These are phyloP conservation scores for Alternaria solani DNA, from an alignment of 2,329 filamentous ascomycete species.

Conservation along the genomic window DNA sequence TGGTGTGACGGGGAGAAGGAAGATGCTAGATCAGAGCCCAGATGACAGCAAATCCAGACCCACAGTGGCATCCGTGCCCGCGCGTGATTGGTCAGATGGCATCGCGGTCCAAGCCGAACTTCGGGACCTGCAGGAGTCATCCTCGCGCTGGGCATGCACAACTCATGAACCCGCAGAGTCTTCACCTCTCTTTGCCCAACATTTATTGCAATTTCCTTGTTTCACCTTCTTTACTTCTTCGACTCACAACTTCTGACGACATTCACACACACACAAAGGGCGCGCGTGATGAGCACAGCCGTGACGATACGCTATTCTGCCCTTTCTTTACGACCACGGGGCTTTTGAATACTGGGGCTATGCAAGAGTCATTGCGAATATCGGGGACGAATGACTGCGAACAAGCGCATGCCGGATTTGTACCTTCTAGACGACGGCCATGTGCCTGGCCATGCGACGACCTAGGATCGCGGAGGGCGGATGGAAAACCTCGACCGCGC, in stretches of 20 bases:
- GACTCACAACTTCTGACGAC: constrained; percentile 15
- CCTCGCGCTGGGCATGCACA: constrained; percentile 24
- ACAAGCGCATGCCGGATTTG: constrained; percentile 9
- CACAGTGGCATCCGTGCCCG: constrained; percentile 28
- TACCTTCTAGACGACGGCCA: constrained; percentile 6
- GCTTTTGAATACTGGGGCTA: constrained; percentile 7
- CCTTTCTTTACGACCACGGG: neutral
- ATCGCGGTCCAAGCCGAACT: constrained; percentile 29
- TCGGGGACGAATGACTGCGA: constrained; percentile 9
- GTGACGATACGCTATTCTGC: constrained; percentile 4
- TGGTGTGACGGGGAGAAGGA: constrained; percentile 25
- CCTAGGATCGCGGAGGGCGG: constrained; percentile 15
- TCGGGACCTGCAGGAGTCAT: constrained; percentile 38
- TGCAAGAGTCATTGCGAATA: constrained; percentile 3
- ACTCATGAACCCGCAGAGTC: constrained; percentile 22
- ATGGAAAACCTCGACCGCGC: constrained; percentile 19
- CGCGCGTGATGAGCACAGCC: constrained; percentile 6
- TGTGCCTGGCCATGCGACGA: constrained; percentile 11
- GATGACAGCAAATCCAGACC: constrained; percentile 30
- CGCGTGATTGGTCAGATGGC: constrained; percentile 44
- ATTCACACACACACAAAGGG: constrained; percentile 10
- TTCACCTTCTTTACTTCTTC: constrained; percentile 17
- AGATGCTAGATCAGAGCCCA: constrained; percentile 25
- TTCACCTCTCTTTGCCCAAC: constrained; percentile 25
- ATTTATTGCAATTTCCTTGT: constrained; percentile 6